Percentiles rank a stretch among this genome's conserved stretches.
phyloP scores from a whole-genome alignment of 2,329 filamentous ascomycete species.

The Tolypocladium tundrense region DNA sequence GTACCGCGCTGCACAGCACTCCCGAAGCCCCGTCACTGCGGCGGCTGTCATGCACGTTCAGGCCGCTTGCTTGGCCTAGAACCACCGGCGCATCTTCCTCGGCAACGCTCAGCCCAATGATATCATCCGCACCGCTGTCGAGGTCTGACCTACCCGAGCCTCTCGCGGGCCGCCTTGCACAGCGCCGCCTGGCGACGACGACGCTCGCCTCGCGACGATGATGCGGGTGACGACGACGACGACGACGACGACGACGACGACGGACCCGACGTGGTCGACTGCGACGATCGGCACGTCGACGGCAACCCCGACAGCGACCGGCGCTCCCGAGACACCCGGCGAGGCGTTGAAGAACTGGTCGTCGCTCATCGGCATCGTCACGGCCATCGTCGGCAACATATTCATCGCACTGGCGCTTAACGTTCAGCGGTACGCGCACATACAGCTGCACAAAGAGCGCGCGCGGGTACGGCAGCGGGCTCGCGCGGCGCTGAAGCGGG shows the following conservation, averaged over 20 bases:
- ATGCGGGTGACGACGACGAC: background rate
- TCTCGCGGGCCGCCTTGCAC: background rate
- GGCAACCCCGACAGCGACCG: conserved; percentile 6
- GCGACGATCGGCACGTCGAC: background rate
- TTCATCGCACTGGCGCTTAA: conserved; percentile 94
- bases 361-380: conserved; percentile 87
- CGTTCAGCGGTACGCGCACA: conserved; percentile 91
- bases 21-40: background rate
- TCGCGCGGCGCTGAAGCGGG: conserved; percentile 40
- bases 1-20: background rate
- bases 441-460: conserved; percentile 65
- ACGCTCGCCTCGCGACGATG: conserved; percentile 3
- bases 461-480: conserved; percentile 45
- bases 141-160: background rate
- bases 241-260: background rate
- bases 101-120: conserved; percentile 2
- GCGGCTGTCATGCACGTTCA: background rate
- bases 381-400: conserved; percentile 84
- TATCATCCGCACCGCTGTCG: conserved; percentile 1
- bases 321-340: conserved; percentile 22
- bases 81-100: background rate
- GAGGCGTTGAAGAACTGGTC: conserved; percentile 65
- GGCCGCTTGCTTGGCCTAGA: background rate
- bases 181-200: conserved; percentile 2
- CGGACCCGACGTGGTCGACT: background rate